These are phyloP conservation scores for Exophiala sp. DNA, from an alignment of 2,329 filamentous ascomycete genomes.

Conservation along the genomic window DNA sequence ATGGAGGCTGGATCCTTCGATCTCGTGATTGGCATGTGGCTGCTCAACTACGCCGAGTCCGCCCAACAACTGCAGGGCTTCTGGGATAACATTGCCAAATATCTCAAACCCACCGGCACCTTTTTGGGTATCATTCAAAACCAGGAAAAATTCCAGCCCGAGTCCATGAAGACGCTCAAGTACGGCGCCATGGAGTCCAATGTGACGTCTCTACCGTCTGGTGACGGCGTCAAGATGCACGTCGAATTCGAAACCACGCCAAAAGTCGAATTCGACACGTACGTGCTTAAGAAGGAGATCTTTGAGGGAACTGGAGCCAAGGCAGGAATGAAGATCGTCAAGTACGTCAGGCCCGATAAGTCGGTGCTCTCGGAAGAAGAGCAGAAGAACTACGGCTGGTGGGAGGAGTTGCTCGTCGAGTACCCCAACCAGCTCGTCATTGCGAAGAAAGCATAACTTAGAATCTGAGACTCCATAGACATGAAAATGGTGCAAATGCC, in stretches of 20 bases:
- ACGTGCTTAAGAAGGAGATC: slow-evolving; percentile 5
- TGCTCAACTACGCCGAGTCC: slow-evolving; percentile 37
- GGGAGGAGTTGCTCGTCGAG: slow-evolving; percentile 2
- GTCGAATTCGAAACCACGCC: slow-evolving; percentile 10
- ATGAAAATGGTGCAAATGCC: too few species aligned
- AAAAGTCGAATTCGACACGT: slow-evolving; percentile 9
- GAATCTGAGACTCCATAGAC: too few species aligned
- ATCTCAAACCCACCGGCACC: slow-evolving; percentile 34
- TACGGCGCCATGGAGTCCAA: slow-evolving; percentile 7
- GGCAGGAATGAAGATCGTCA: neutral
- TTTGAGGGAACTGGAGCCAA: slow-evolving; percentile 1
- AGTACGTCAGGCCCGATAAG: slow-evolving; percentile 7
- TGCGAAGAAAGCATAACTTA: neutral
- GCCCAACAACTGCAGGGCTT: slow-evolving; percentile 32
- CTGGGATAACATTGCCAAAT: slow-evolving; percentile 34
- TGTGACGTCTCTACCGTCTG: neutral
- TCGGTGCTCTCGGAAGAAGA: neutral
- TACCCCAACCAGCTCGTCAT: slow-evolving; percentile 10
- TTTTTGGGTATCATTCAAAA: slow-evolving; percentile 34
- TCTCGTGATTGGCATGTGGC: slow-evolving; percentile 35
- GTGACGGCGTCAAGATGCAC: slow-evolving; percentile 10
- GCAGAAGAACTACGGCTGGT: slow-evolving; percentile 2
- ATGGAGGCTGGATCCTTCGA: slow-evolving; percentile 32
- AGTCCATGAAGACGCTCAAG: slow-evolving; percentile 6
- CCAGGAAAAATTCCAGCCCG: slow-evolving; percentile 18